Evolutionary conservation across 306 rosid genomes (phyloP).

Genomic region (Glycine soja): DNA sequence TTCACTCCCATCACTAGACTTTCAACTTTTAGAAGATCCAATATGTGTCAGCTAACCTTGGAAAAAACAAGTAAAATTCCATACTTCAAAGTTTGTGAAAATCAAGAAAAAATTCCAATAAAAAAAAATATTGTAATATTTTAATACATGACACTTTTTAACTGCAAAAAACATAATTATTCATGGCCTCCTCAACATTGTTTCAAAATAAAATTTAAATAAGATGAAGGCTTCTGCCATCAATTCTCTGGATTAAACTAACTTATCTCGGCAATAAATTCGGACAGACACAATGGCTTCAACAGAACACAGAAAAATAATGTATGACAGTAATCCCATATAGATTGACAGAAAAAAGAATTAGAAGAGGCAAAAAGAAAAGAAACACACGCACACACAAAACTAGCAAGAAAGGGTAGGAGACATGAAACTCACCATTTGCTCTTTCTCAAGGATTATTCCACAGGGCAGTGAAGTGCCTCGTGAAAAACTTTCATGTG

Average conservation of each 20-base stretch:
- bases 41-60: no score
- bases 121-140: no score
- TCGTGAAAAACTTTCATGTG: constrained; percentile 93
- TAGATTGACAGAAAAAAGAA: constrained; percentile 6
- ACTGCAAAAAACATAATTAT: no score
- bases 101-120: no score
- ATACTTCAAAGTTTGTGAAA: no score
- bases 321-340: neutral
- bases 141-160: no score
- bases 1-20: no score
- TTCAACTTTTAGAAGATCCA: no score
- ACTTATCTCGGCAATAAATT: constrained; percentile 1
- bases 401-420: neutral
- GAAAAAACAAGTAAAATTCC: no score
- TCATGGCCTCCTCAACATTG: constrained; percentile 16
- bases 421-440: constrained; percentile 72
- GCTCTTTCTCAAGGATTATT: constrained; percentile 82
- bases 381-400: neutral
- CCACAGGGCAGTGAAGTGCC: constrained; percentile 91
- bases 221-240: constrained; percentile 8
- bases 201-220: constrained; percentile 22
- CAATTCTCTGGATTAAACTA: neutral
- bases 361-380: neutral
- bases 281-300: neutral
- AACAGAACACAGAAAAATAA: neutral